A percentile compares a stretch with the other conserved stretches of the same genome.
Evolutionary conservation across 164 flowering plant genomes (phyloP).

Genomic region (Piper betle): DNA sequence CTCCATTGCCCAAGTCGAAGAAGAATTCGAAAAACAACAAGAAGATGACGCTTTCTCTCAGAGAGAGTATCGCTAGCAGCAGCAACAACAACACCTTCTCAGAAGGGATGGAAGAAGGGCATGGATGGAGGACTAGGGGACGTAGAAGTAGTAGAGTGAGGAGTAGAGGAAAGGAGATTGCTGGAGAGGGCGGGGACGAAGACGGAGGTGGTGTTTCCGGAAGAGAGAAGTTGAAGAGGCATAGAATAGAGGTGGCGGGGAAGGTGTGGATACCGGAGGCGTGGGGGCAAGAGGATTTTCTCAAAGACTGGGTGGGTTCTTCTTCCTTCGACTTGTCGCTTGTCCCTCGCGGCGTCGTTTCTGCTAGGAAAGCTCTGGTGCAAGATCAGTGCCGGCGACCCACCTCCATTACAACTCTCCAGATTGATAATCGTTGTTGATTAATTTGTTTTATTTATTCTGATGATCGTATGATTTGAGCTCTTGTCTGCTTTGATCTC

Average conservation of each 20-base stretch:
- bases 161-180: neutral
- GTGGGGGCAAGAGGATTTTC: conserved; percentile 49
- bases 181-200: neutral
- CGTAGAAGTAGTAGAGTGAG: neutral
- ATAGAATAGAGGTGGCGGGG: conserved; percentile 33
- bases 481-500: no score
- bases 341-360: conserved; percentile 24
- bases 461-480: no score
- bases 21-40: neutral
- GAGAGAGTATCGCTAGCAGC: neutral
- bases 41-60: neutral
- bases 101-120: neutral
- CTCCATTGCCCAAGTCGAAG: neutral
- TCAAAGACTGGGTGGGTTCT: conserved; percentile 49
- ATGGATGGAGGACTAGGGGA: neutral
- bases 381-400: conserved; percentile 27
- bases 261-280: conserved; percentile 38
- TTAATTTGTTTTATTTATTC: no score
- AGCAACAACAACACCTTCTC: neutral
- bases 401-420: conserved; percentile 12
- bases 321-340: conserved; percentile 30
- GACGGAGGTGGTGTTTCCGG: conserved; percentile 6
- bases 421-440: conserved; percentile 24
- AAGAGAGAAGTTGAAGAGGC: conserved; percentile 40
- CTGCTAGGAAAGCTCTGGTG: conserved; percentile 38